These are phyloP conservation scores for Ambrosia artemisiifolia DNA, from an alignment of 129 eudicot genomes.

Conservation along the genomic window DNA sequence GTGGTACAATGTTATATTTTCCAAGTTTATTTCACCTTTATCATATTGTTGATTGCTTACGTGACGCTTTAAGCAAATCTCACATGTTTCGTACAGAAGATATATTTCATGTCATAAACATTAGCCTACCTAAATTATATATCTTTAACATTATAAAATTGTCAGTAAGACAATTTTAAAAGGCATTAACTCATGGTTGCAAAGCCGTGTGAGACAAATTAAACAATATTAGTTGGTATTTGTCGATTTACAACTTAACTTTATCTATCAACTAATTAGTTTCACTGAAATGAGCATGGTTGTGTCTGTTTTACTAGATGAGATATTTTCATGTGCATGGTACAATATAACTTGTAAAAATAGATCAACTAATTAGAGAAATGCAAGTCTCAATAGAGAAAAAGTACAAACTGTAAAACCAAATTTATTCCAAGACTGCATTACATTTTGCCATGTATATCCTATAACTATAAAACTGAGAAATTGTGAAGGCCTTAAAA, in stretches of 20 bases:
- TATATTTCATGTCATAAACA: too few relatives aligned
- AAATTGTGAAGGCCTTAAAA: not conserved
- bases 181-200: too few relatives aligned
- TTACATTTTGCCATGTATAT: conserved; percentile 7
- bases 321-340: not conserved
- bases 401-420: not conserved
- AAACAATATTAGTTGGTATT: too few relatives aligned
- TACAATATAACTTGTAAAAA: not conserved
- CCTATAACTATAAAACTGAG: not conserved
- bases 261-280: not conserved
- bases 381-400: not conserved
- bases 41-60: not conserved
- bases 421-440: not conserved
- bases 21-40: not conserved
- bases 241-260: too few relatives aligned
- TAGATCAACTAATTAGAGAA: not conserved
- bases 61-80: not conserved
- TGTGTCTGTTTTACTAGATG: not conserved
- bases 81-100: not conserved
- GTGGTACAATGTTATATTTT: not conserved
- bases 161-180: too few relatives aligned
- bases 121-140: too few relatives aligned
- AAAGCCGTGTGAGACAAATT: too few relatives aligned
- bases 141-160: too few relatives aligned
- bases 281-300: not conserved